Percentiles rank a stretch among this genome's conserved stretches.
Evolutionary conservation across 257 asterid genomes (phyloP).

Genomic region (Solanum bulbocastanum): DNA sequence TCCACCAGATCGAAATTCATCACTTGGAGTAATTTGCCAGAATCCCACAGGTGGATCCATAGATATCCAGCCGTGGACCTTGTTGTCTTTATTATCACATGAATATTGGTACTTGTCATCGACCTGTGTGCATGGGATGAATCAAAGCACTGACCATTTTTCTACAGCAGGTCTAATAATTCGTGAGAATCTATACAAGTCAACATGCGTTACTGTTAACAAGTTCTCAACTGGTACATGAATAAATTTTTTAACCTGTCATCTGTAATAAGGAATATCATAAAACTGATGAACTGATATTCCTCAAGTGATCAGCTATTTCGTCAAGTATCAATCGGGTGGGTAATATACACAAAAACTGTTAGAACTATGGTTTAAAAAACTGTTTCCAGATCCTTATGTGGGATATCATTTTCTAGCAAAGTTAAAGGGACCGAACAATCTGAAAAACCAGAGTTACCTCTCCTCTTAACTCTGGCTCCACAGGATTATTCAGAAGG

Average conservation of each 20-base stretch:
- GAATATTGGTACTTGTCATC: slow-evolving; percentile 77
- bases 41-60: slow-evolving; percentile 52
- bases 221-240: not conserved
- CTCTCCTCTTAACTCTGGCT: slow-evolving; percentile 66
- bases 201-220: not conserved
- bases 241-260: not conserved
- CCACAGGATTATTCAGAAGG: slow-evolving; percentile 55
- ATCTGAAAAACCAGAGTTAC: slow-evolving; percentile 10
- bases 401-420: not conserved
- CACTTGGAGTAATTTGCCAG: slow-evolving; percentile 59
- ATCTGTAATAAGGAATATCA: not conserved
- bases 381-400: not conserved
- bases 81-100: slow-evolving; percentile 46
- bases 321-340: not conserved
- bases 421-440: not conserved
- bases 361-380: not conserved
- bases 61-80: slow-evolving; percentile 75
- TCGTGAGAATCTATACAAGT: not conserved
- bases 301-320: not conserved
- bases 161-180: not conserved
- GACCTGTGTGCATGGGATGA: slow-evolving; percentile 27
- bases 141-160: not conserved
- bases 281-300: not conserved
- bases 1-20: slow-evolving; percentile 67
- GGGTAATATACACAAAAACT: not conserved